phyloP scores from a whole-genome alignment of 1,284 basidiomycete species.

The Meira miltonrushii region DNA sequence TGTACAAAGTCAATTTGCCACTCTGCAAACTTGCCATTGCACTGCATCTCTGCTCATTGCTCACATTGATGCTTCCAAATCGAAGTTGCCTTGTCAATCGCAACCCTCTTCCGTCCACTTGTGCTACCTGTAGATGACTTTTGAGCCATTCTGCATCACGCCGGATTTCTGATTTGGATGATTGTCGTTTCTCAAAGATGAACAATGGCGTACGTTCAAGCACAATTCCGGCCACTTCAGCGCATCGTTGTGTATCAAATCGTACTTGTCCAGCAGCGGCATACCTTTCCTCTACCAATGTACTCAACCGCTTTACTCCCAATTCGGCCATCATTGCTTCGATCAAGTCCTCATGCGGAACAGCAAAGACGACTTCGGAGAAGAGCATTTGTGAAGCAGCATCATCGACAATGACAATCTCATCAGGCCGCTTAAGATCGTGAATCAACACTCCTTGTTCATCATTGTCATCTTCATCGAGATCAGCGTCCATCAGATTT shows the following conservation, averaged over 20 bases:
- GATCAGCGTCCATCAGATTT: slow-evolving; percentile 8
- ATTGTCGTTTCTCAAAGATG: slow-evolving; percentile 76
- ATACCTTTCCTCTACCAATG: slow-evolving; percentile 71
- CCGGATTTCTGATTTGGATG: slow-evolving; percentile 61
- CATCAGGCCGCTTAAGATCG: slow-evolving; percentile 45
- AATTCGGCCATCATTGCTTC: slow-evolving; percentile 57
- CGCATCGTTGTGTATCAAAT: slow-evolving; percentile 34
- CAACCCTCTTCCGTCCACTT: slow-evolving; percentile 43
- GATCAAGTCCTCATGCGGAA: slow-evolving; percentile 79
- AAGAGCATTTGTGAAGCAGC: slow-evolving; percentile 52
- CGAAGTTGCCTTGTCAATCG: slow-evolving; percentile 38
- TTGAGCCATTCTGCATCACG: slow-evolving; percentile 69
- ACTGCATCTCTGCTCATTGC: slow-evolving; percentile 43
- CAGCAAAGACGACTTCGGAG: slow-evolving; percentile 51
- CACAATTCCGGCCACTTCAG: slow-evolving; percentile 55
- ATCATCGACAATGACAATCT: slow-evolving; percentile 51
- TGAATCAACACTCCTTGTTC: slow-evolving; percentile 44
- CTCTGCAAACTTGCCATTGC: slow-evolving; percentile 31
- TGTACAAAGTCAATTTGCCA: slow-evolving; percentile 68
- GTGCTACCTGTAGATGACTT: slow-evolving; percentile 61
- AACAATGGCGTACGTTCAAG: slow-evolving; percentile 87
- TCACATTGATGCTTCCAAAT: slow-evolving; percentile 28
- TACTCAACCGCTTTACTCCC: slow-evolving; percentile 65
- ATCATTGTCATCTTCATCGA: slow-evolving; percentile 45
- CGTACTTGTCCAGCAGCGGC: slow-evolving; percentile 57